phyloP scores from a whole-genome alignment of 2,329 filamentous ascomycete genomes.

The Pseudopithomyces maydicus region DNA sequence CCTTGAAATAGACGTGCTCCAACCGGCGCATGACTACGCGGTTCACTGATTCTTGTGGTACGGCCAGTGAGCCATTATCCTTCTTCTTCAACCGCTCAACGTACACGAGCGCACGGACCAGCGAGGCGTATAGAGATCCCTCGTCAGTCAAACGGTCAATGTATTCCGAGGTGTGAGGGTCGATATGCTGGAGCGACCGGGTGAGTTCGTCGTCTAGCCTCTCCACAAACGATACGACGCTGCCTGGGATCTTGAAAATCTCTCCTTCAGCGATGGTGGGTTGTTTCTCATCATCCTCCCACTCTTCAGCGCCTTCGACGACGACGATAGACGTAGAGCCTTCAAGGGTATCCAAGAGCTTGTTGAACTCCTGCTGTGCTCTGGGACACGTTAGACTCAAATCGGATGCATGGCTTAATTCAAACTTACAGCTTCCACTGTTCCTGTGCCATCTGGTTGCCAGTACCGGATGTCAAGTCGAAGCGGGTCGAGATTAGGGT shows the following conservation, averaged over 20 bases:
- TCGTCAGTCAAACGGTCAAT: constrained; percentile 95
- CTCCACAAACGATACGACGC: constrained; percentile 92
- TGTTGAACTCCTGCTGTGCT: constrained; percentile 83
- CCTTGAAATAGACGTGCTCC: constrained; percentile 99
- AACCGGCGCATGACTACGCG: constrained; percentile 90
- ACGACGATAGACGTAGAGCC: constrained; percentile 81
- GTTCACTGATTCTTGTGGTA: constrained; percentile 86
- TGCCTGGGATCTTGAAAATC: constrained; percentile 90
- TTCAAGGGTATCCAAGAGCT: constrained; percentile 79
- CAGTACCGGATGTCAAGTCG: constrained; percentile 81
- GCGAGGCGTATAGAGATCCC: constrained; percentile 85
- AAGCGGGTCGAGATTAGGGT: constrained; percentile 93
- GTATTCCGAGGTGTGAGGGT: constrained; percentile 98
- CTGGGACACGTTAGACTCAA: constrained; percentile 13
- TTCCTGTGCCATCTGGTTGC: constrained; percentile 86
- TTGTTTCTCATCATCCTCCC: constrained; percentile 97
- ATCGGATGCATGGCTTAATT: constrained; percentile 14
- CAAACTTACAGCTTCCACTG: constrained; percentile 80
- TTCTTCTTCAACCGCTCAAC: constrained; percentile 80
- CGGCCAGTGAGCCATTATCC: constrained; percentile 62
- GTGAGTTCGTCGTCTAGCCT: constrained; percentile 96
- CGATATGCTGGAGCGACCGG: constrained; percentile 94
- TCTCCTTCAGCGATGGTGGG: constrained; percentile 75
- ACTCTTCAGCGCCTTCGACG: constrained; percentile 91
- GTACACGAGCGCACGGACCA: constrained; percentile 87